These are phyloP conservation scores for Phytophthora fragariaefolia DNA, from an alignment of 352 stramenopile genomes.

Conservation along the genomic window DNA sequence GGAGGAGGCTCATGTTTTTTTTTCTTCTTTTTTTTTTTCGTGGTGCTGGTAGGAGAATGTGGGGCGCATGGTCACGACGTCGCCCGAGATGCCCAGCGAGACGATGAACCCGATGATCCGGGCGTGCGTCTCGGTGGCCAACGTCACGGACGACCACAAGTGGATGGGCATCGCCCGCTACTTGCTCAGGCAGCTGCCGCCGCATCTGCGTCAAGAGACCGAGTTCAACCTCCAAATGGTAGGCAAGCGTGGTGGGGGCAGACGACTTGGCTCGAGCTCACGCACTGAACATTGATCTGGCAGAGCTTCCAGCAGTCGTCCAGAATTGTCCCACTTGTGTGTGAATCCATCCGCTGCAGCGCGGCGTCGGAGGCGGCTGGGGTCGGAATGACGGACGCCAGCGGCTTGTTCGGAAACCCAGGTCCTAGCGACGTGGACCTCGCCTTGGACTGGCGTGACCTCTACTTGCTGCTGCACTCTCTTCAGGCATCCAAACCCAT, in stretches of 20 bases:
- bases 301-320: slow-evolving; percentile 71
- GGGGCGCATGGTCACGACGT: slow-evolving; percentile 50
- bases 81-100: slow-evolving; percentile 43
- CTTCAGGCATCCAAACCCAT: slow-evolving; percentile 83
- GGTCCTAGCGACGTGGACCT: slow-evolving; percentile 14
- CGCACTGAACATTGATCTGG: neutral
- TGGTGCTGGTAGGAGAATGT: slow-evolving; percentile 47
- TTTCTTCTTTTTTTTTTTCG: neutral
- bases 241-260: neutral
- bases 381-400: slow-evolving; percentile 9
- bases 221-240: slow-evolving; percentile 88
- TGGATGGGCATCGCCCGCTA: slow-evolving; percentile 66
- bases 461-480: slow-evolving; percentile 74
- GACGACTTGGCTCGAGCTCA: neutral
- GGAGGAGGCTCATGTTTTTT: neutral
- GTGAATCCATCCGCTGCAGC: slow-evolving; percentile 51
- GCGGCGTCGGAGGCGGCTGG: slow-evolving; percentile 11
- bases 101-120: slow-evolving; percentile 71
- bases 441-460: slow-evolving; percentile 57
- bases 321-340: slow-evolving; percentile 52
- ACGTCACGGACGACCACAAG: slow-evolving; percentile 42
- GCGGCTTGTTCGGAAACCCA: slow-evolving; percentile 9
- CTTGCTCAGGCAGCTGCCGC: slow-evolving; percentile 56
- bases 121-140: slow-evolving; percentile 64
- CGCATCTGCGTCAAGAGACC: slow-evolving; percentile 66